These are phyloP conservation scores for Citrus glauca DNA, from an alignment of 345 rosid species.

Conservation along the genomic window DNA sequence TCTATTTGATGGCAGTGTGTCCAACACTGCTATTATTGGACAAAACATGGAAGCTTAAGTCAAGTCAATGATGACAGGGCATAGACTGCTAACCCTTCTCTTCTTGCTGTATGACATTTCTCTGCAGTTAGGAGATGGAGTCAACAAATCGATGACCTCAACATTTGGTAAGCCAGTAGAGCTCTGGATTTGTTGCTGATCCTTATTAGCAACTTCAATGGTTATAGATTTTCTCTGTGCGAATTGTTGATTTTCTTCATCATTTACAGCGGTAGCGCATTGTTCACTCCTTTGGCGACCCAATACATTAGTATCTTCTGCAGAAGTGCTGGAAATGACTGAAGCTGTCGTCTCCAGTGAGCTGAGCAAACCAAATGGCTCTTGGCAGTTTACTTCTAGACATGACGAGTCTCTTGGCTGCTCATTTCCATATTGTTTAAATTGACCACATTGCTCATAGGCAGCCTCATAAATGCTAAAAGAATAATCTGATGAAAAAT, in stretches of 20 bases:
- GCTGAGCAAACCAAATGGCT: not conserved
- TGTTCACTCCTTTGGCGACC: conserved; percentile 1
- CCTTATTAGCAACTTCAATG: conserved; percentile 18
- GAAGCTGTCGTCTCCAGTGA: conserved; percentile 18
- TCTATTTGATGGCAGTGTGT: not conserved
- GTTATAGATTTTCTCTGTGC: not conserved
- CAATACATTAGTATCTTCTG: not conserved
- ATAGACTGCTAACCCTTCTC: conserved; percentile 27
- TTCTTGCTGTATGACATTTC: conserved; percentile 40
- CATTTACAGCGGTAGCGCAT: not conserved
- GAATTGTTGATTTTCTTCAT: not conserved
- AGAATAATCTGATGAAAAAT: conserved; percentile 4
- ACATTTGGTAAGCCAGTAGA: conserved; percentile 22
- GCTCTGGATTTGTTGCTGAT: conserved; percentile 10
- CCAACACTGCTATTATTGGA: conserved; percentile 22
- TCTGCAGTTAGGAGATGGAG: conserved; percentile 65
- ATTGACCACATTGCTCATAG: conserved; percentile 13
- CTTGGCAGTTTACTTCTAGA: conserved; percentile 9
- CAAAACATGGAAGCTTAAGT: conserved; percentile 39
- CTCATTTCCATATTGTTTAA: conserved; percentile 1
- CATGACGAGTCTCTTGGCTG: not conserved
- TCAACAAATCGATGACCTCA: conserved; percentile 69
- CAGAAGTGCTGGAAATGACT: conserved; percentile 15
- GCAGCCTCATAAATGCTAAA: not conserved
- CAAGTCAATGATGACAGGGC: conserved; percentile 67